Percentiles rank a stretch among this genome's conserved stretches.
Conservation (phyloP, 129 eudicot genomes). For the Tagetes patula region DNA sequence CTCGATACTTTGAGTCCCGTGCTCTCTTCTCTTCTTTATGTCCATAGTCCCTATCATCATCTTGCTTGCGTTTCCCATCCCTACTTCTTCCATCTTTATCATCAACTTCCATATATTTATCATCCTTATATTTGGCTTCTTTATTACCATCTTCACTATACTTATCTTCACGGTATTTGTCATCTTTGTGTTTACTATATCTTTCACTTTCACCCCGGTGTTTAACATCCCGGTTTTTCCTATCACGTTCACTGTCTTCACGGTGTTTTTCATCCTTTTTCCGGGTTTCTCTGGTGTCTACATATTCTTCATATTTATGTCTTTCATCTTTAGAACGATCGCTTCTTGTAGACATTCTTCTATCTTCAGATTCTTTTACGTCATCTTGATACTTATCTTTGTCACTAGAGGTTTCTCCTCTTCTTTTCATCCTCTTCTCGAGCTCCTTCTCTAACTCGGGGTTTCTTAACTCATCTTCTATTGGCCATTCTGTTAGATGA, state of each 20-base stretch:
- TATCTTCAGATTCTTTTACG: constrained; percentile 45
- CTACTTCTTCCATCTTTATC: constrained; percentile 47
- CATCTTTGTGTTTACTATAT: constrained; percentile 49
- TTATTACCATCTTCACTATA: constrained; percentile 40
- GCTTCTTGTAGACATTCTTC: constrained; percentile 42
- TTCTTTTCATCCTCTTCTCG: constrained; percentile 66
- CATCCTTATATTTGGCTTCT: constrained; percentile 46
- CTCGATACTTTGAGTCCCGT: constrained; percentile 48
- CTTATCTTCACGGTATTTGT: constrained; percentile 34
- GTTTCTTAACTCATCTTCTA: constrained; percentile 63
- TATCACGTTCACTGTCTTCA: constrained; percentile 50
- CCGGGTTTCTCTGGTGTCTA: constrained; percentile 29
- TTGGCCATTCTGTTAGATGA: constrained; percentile 45
- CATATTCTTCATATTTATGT: constrained; percentile 44
- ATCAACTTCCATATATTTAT: constrained; percentile 37
- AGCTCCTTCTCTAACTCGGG: constrained; percentile 72
- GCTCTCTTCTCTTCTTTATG: constrained; percentile 41
- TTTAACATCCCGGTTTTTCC: constrained; percentile 49
- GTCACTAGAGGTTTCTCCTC: constrained; percentile 63
- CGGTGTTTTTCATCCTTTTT: constrained; percentile 45
- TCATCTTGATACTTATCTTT: constrained; percentile 49
- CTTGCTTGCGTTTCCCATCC: constrained; percentile 45
- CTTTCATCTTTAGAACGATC: constrained; percentile 54
- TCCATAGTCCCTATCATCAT: constrained; percentile 34
- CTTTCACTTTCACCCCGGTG: constrained; percentile 56